Base-by-base conservation (phyloP, 768 basidiomycete genomes). In the Cyclocybe aegerita region DNA sequence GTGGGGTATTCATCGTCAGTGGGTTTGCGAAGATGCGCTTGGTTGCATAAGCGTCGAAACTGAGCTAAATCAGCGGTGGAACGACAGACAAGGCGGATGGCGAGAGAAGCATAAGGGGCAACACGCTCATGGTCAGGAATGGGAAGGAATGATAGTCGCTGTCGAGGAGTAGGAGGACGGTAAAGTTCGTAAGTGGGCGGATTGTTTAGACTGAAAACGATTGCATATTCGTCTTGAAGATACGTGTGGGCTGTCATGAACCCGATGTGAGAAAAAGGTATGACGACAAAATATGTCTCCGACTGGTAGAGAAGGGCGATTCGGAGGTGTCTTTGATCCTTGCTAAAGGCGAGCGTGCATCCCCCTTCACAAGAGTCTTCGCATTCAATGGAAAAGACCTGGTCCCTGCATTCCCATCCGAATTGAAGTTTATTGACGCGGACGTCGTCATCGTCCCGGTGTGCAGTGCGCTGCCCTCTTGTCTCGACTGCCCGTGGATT, bases 391-490 rank as follows among this genome's bases (percentile, higher is more conserved):
- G 85, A 88, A 51, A 80, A 75, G 0, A 74, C 70, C 4, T 67
- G 61, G 57, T 83, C 82, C n/a, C 82, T 73, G 52, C 83, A 85
- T 57, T 74, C 69, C 83, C 82, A 83, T 10, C 81, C 79, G 54
- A 84, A 83, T 55, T 85, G 83, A 23, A 86, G 53, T 4, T 64
- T 59, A 4, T 52, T 52, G 43, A 83, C 57, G 6, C 56, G 48
- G 17, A 79, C 64, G 7, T 37, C 33, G 12, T 57, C 53, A 3
- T 54, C 33, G n/a, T 60, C 55, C 7, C 80, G 65, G 16, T 69
- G 53, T n/a, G 42, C 41, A 7, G 64, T 56, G 29, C 62, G 64
- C 17, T 53, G 60, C 49, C 74, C 68, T 42, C 65, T 69, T 40
- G 70, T 65, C 46, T 73, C 65, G 5, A 65, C 52, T 14, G 64